phyloP scores from a whole-genome alignment of 2,329 filamentous ascomycete species.

The Fonsecaea pugnacius region DNA sequence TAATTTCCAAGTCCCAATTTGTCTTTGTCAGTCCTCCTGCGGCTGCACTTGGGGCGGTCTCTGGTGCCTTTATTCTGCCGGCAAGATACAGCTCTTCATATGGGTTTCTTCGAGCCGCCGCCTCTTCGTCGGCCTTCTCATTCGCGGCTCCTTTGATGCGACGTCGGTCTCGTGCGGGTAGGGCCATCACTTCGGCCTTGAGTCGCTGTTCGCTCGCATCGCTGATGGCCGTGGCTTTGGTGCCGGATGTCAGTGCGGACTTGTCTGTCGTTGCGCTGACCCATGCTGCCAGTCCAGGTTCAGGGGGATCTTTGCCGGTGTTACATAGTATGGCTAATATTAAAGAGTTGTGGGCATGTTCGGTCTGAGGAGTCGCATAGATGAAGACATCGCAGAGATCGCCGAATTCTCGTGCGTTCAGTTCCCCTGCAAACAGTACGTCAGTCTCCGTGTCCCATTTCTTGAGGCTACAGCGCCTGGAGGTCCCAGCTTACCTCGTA shows the following conservation, averaged over 20 bases:
- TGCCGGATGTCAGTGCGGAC: slow-evolving; percentile 47
- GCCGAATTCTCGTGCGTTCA: slow-evolving; percentile 65
- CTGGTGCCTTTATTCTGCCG: slow-evolving; percentile 57
- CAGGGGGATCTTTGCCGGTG: slow-evolving; percentile 62
- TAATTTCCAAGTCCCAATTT: slow-evolving; percentile 69
- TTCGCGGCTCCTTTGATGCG: slow-evolving; percentile 54
- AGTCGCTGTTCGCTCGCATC: slow-evolving; percentile 67
- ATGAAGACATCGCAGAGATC: slow-evolving; percentile 62
- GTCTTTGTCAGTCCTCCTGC: slow-evolving; percentile 76
- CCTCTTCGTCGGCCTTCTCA: slow-evolving; percentile 35
- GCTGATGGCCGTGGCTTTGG: slow-evolving; percentile 56
- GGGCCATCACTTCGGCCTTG: slow-evolving; percentile 67
- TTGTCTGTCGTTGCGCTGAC: slow-evolving; percentile 63
- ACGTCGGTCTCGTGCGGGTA: slow-evolving; percentile 63
- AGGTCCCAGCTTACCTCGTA: slow-evolving; percentile 54
- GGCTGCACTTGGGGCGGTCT: slow-evolving; percentile 57
- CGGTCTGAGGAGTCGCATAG: slow-evolving; percentile 55
- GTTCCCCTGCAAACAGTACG: slow-evolving; percentile 50
- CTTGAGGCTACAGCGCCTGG: neutral
- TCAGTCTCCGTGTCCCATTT: slow-evolving; percentile 16
- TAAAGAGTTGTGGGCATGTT: slow-evolving; percentile 67
- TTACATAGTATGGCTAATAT: slow-evolving; percentile 64
- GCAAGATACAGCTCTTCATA: slow-evolving; percentile 52
- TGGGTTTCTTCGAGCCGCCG: slow-evolving; percentile 36
- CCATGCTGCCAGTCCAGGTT: slow-evolving; percentile 66